Evolutionary conservation across 345 rosid species (phyloP).

Genomic region (Heritiera fomes): DNA sequence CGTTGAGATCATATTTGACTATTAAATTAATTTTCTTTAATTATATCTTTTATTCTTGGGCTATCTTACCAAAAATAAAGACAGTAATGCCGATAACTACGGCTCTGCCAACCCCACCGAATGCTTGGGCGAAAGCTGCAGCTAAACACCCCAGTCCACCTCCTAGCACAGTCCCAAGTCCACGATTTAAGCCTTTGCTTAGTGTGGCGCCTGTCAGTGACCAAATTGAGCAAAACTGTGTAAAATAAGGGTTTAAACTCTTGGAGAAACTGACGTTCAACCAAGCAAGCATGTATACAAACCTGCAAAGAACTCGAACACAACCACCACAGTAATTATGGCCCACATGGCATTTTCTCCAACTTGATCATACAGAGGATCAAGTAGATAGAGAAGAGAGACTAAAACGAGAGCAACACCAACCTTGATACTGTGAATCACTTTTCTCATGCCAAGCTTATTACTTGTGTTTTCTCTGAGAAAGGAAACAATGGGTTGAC

Average conservation of each 20-base stretch:
- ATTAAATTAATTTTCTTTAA: no score
- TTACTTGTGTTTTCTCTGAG: constrained; percentile 23
- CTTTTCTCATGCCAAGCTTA: constrained; percentile 32
- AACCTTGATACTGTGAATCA: constrained; percentile 60
- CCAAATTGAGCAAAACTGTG: neutral
- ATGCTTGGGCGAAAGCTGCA: constrained; percentile 44
- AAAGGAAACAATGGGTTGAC: constrained; percentile 19
- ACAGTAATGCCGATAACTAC: constrained; percentile 45
- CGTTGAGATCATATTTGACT: no score
- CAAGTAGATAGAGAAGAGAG: constrained; percentile 58
- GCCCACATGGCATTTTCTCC: constrained; percentile 87
- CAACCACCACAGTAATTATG: constrained; percentile 74
- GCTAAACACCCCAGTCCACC: constrained; percentile 60
- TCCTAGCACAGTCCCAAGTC: constrained; percentile 63
- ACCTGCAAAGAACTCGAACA: constrained; percentile 78
- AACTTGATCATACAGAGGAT: constrained; percentile 52
- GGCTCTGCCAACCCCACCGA: constrained; percentile 49
- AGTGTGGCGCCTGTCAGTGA: constrained; percentile 59
- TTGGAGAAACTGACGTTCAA: neutral
- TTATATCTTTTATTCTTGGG: no score
- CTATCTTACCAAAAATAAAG: constrained; percentile 49
- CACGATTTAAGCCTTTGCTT: constrained; percentile 69
- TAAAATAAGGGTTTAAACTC: neutral
- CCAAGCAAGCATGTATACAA: neutral
- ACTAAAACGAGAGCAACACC: constrained; percentile 64